These are phyloP conservation scores for Pyricularia sp. DNA, from an alignment of 2,329 filamentous ascomycete genomes.

Conservation along the genomic window DNA sequence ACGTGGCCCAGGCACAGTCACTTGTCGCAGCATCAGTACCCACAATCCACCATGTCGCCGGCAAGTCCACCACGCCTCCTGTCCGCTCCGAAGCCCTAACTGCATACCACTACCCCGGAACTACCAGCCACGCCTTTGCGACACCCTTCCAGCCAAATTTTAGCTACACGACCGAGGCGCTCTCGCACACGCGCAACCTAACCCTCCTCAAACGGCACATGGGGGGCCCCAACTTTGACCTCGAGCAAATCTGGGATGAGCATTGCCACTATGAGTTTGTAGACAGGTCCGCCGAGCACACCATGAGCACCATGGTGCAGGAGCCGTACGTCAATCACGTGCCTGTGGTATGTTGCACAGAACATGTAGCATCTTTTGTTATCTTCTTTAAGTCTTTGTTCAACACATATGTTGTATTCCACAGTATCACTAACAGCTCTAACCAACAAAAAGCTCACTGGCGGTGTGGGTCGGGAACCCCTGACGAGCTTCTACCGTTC, in stretches of 20 bases:
- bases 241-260: slow-evolving; percentile 73
- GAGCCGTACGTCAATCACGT: slow-evolving; percentile 70
- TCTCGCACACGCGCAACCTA: slow-evolving; percentile 58
- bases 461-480: slow-evolving; percentile 55
- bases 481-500: slow-evolving; percentile 61
- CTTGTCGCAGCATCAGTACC: neutral
- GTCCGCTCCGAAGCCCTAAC: slow-evolving; percentile 8
- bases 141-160: slow-evolving; percentile 41
- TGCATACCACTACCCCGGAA: slow-evolving; percentile 4
- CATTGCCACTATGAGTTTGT: slow-evolving; percentile 65
- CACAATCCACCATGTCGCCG: neutral
- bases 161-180: slow-evolving; percentile 41
- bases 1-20: neutral
- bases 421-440: neutral
- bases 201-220: slow-evolving; percentile 55
- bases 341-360: slow-evolving; percentile 15
- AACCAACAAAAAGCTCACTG: slow-evolving; percentile 38
- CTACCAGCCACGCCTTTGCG: slow-evolving; percentile 33
- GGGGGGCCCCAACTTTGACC: slow-evolving; percentile 59
- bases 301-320: slow-evolving; percentile 74
- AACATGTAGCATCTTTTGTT: too few species aligned
- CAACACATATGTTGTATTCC: too few species aligned
- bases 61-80: neutral
- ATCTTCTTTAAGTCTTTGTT: too few species aligned
- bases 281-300: slow-evolving; percentile 58